phyloP scores from a whole-genome alignment of 306 rosid species.

The Fragaria iinumae region DNA sequence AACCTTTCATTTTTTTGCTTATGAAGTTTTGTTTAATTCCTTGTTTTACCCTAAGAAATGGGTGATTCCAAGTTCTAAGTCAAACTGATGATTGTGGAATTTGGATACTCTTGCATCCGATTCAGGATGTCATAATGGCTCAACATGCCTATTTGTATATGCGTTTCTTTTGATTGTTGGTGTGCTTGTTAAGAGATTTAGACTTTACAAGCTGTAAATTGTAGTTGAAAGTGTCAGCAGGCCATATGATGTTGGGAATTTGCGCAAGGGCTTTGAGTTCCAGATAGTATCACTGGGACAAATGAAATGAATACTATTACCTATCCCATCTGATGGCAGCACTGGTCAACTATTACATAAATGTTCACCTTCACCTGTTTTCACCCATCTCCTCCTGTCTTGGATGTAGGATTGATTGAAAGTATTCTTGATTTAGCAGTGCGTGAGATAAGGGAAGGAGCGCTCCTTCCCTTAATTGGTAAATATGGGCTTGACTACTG shows the following conservation, averaged over 20 bases:
- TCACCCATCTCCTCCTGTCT: neutral
- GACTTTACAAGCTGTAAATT: neutral
- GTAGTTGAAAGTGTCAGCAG: neutral
- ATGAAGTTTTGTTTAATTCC: neutral
- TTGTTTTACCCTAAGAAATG: neutral
- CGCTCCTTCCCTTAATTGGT: neutral
- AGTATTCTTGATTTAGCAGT: neutral
- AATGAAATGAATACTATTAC: constrained; percentile 33
- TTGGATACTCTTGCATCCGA: neutral
- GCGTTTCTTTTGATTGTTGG: neutral
- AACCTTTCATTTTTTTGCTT: neutral
- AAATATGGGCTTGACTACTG: neutral
- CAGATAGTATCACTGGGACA: constrained; percentile 27
- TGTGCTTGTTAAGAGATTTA: neutral
- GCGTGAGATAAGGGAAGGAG: neutral
- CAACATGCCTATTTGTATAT: neutral
- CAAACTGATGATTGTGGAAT: neutral
- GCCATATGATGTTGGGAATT: constrained; percentile 49
- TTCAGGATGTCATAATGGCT: neutral
- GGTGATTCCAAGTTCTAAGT: neutral
- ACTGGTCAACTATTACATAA: neutral
- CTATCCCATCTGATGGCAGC: constrained; percentile 57
- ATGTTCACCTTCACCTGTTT: neutral
- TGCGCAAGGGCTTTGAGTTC: constrained; percentile 62
- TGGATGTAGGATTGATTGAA: neutral